Evolutionary conservation across 108 stramenopile species (phyloP), one percentile per base, ranked within the genome.

Genomic region (Stephanodiscus minutulus): DNA sequence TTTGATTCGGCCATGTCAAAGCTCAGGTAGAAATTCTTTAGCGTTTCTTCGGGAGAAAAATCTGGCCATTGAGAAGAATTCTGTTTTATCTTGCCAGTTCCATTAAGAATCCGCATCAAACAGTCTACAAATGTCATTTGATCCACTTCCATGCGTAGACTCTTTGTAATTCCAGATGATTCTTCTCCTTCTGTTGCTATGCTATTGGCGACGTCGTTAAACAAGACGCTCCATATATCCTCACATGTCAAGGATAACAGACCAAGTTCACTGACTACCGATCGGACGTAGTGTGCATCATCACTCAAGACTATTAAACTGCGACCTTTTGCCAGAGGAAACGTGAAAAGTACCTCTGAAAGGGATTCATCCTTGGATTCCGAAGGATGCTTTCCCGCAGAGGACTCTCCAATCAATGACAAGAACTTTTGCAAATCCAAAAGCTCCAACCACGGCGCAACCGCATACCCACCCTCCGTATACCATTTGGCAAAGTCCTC

Each of bases 361-460:
- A 72, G 49, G 43, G 83, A 66, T 33, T 25, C 12, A 5, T 66
- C 44, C 22, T 58, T 20, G 18, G 79, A 20, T 58, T 64, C 46
- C 5, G 50, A 28, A 5, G 41, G 73, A 24, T 60, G 49, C 21
- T 43, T 36, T 43, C 41, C 44, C 8, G 62, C 29, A 25, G 77
- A 74, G 60, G 75, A 72, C 27, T 85, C 86, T 29, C 74, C 70
- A 50, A 94, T 78, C 49, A 96, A 66, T 3, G 86, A 79, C 10
- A 92, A 72, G 18, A 96, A 71, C 68, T 96, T 96, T 41, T 83
- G 82, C 58, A 94, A 85, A 76, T 94, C 96, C 50, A 96, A 76
- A 22, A 96, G 87, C 70, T 96, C 96, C 33, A 96, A 74, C 96
- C 96, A 96, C 22, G 96, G 92, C 20, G 93, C 93, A 64, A 93